Conservation (phyloP, 768 basidiomycete species). For the Mycena maculata region DNA sequence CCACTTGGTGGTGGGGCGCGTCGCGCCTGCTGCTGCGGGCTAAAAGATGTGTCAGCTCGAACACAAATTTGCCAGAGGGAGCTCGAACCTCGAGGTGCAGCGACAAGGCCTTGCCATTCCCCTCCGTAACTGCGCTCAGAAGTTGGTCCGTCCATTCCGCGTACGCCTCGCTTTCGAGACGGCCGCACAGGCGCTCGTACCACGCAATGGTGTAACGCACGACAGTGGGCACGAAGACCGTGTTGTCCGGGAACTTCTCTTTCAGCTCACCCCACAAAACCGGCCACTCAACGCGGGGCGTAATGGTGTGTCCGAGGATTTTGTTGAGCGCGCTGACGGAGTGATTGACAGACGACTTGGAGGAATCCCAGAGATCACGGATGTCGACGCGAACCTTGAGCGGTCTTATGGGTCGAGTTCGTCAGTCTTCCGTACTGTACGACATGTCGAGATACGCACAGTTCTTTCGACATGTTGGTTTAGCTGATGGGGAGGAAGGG, state of each 20-base stretch:
- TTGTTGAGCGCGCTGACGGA: slow-evolving; percentile 43
- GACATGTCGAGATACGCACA: slow-evolving; percentile 17
- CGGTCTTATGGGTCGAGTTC: slow-evolving; percentile 41
- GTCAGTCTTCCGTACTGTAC: not conserved
- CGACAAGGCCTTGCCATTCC: slow-evolving; percentile 31
- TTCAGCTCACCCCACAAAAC: slow-evolving; percentile 46
- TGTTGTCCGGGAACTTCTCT: slow-evolving; percentile 47
- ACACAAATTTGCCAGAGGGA: no score
- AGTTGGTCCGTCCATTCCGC: slow-evolving; percentile 52
- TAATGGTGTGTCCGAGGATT: slow-evolving; percentile 48
- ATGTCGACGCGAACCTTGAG: slow-evolving; percentile 52
- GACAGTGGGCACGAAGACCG: slow-evolving; percentile 49
- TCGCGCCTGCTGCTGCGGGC: slow-evolving; percentile 34
- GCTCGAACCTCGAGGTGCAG: slow-evolving; percentile 50
- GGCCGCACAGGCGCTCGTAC: slow-evolving; percentile 49
- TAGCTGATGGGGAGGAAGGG: not conserved
- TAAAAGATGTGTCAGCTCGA: no score
- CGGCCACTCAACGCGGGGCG: slow-evolving; percentile 49
- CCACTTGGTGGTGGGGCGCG: slow-evolving; percentile 45
- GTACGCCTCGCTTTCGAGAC: slow-evolving; percentile 48
- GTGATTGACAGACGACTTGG: slow-evolving; percentile 42
- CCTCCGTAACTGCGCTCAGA: slow-evolving; percentile 39
- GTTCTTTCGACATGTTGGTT: slow-evolving; percentile 35
- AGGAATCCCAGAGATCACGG: slow-evolving; percentile 51
- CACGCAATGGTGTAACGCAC: slow-evolving; percentile 46